Percentiles rank a stretch among this genome's conserved stretches.
These are phyloP conservation scores for Tolypocladium sp. DNA, from an alignment of 2,329 filamentous ascomycete species.

Conservation along the genomic window DNA sequence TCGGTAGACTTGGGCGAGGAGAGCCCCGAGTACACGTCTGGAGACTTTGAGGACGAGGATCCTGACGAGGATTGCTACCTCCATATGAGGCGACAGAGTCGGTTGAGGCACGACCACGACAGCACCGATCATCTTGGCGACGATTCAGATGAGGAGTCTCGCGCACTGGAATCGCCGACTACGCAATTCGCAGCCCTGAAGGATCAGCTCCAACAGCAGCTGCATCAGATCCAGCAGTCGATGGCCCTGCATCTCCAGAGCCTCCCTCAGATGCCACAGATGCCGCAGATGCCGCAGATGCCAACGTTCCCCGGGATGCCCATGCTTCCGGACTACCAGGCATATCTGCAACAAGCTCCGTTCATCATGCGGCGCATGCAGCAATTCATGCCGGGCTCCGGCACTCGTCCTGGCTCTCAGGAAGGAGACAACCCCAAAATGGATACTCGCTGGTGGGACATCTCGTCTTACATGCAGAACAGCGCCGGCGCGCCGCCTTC, in stretches of 20 bases:
- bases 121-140: constrained; percentile 26
- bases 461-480: constrained; percentile 44
- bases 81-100: constrained; percentile 24
- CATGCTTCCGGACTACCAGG: constrained; percentile 62
- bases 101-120: constrained; percentile 18
- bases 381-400: constrained; percentile 58
- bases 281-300: constrained; percentile 39
- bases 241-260: constrained; percentile 60
- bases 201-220: constrained; percentile 63
- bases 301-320: constrained; percentile 48
- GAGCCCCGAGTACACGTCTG: constrained; percentile 35
- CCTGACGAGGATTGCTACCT: constrained; percentile 26
- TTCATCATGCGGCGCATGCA: constrained; percentile 67
- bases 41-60: constrained; percentile 32
- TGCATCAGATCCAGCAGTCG: constrained; percentile 68
- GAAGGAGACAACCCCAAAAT: constrained; percentile 29
- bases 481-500: constrained; percentile 55
- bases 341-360: constrained; percentile 46
- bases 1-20: constrained; percentile 32
- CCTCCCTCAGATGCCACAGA: constrained; percentile 41
- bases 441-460: constrained; percentile 59
- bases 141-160: constrained; percentile 22
- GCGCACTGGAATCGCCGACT: constrained; percentile 41
- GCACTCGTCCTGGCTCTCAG: constrained; percentile 38
- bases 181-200: constrained; percentile 60